Percentiles rank a stretch among this genome's conserved stretches.
Evolutionary conservation across 1,139 yeast genomes (phyloP).

Genomic region (Pichia sp.): DNA sequence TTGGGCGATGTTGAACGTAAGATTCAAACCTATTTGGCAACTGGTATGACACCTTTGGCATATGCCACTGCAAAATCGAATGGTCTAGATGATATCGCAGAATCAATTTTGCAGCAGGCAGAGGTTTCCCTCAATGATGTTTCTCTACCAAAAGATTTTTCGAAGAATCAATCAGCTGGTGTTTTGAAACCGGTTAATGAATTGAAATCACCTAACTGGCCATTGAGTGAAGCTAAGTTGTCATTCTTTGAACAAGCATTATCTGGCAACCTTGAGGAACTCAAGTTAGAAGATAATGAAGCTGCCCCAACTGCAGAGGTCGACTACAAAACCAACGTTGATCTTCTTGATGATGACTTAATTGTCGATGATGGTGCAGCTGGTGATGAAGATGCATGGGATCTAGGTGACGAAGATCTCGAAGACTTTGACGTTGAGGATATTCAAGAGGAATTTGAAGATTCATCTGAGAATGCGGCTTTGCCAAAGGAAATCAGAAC

Average conservation of each 20-base stretch:
- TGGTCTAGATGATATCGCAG: slow-evolving; percentile 72
- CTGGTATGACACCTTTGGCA: slow-evolving; percentile 84
- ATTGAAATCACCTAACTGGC: slow-evolving; percentile 46
- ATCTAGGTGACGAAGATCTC: slow-evolving; percentile 51
- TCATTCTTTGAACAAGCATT: slow-evolving; percentile 85
- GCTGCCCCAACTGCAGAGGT: slow-evolving; percentile 4
- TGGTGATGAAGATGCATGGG: slow-evolving; percentile 55
- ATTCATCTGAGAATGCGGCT: slow-evolving; percentile 21
- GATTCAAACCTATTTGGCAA: slow-evolving; percentile 63
- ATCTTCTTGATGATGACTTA: slow-evolving; percentile 31
- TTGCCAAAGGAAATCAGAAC: slow-evolving; percentile 57
- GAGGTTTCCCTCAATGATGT: slow-evolving; percentile 59
- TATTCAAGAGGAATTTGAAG: slow-evolving; percentile 34
- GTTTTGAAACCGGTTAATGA: slow-evolving; percentile 42
- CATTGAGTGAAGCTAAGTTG: slow-evolving; percentile 61
- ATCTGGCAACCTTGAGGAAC: slow-evolving; percentile 66
- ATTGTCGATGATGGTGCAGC: slow-evolving; percentile 28
- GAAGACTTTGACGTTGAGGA: slow-evolving; percentile 53
- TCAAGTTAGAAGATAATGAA: slow-evolving; percentile 40
- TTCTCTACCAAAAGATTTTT: slow-evolving; percentile 52
- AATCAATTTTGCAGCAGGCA: slow-evolving; percentile 60
- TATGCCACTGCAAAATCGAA: slow-evolving; percentile 87
- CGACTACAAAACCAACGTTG: slow-evolving; percentile 28
- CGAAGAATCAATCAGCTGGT: slow-evolving; percentile 21
- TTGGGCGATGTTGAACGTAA: slow-evolving; percentile 71